A percentile compares a stretch with the other conserved stretches of the same genome.
Conservation (phyloP, 495 filamentous ascomycete genomes). For the Bombardia bombarda region DNA sequence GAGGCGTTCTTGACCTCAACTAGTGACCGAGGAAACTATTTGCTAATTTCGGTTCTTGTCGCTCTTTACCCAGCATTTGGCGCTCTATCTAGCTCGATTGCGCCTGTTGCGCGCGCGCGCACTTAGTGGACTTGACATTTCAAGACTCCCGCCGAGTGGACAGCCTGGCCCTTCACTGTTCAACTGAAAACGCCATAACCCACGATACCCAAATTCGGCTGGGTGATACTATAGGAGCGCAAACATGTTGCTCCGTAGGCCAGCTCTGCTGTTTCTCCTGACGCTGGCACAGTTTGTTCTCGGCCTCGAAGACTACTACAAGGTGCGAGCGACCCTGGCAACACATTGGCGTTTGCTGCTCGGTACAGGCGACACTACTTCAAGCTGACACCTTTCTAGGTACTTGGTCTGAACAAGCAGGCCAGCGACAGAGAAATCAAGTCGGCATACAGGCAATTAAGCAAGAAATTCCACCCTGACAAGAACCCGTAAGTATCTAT, state of each 20-base stretch:
- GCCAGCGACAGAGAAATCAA: constrained; percentile 91
- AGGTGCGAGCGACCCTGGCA: constrained; percentile 39
- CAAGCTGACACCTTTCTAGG: constrained; percentile 33
- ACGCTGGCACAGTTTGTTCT: constrained; percentile 36
- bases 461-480: constrained; percentile 95
- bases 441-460: constrained; percentile 84
- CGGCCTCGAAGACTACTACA: constrained; percentile 78
- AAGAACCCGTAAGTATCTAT: constrained; percentile 99
- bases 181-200: too few relatives aligned
- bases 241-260: constrained; percentile 33
- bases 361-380: too few relatives aligned
- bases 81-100: not conserved
- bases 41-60: too few relatives aligned
- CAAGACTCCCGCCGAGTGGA: not conserved
- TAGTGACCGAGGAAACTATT: too few relatives aligned
- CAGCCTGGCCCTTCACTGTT: constrained; percentile 16
- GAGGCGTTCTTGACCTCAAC: not conserved
- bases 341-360: too few relatives aligned
- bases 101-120: not conserved
- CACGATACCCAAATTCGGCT: too few relatives aligned
- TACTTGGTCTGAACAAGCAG: constrained; percentile 71
- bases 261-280: constrained; percentile 35
- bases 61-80: not conserved
- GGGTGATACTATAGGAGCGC: not conserved
- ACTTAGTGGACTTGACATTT: too few relatives aligned